These are phyloP conservation scores for Phytophthora podocarpi DNA, from an alignment of 352 stramenopile species.

Conservation along the genomic window DNA sequence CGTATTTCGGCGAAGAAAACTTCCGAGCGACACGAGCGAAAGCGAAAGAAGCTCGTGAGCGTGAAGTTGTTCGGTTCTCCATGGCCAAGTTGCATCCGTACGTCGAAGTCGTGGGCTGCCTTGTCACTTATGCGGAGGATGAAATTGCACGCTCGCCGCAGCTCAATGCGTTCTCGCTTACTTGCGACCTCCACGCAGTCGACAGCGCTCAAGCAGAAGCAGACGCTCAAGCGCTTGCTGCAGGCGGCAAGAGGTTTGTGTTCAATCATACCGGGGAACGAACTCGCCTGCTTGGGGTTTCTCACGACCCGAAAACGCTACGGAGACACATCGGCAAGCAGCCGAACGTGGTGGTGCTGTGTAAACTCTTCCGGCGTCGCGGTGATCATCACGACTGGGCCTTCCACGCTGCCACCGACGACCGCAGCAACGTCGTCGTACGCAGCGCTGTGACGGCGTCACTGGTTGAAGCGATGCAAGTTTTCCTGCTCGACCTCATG, in stretches of 20 bases:
- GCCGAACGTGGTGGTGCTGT: constrained; percentile 52
- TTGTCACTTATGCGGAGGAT: constrained; percentile 54
- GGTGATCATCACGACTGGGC: constrained; percentile 31
- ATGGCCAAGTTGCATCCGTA: constrained; percentile 47
- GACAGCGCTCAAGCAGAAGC: constrained; percentile 33
- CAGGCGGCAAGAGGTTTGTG: constrained; percentile 28
- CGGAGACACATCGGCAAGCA: constrained; percentile 11
- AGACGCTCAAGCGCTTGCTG: constrained; percentile 31
- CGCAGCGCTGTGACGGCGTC: constrained; percentile 53
- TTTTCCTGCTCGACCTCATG: constrained; percentile 70
- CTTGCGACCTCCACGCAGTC: constrained; percentile 40
- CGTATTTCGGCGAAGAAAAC: constrained; percentile 43
- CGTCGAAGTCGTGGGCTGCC: constrained; percentile 53
- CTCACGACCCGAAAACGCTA: constrained; percentile 32
- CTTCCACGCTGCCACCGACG: constrained; percentile 46
- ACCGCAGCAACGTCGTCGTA: constrained; percentile 30
- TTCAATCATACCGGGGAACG: constrained; percentile 27
- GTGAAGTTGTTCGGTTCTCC: constrained; percentile 44
- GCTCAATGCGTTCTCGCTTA: constrained; percentile 55
- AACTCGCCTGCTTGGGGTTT: constrained; percentile 28
- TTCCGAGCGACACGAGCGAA: constrained; percentile 41
- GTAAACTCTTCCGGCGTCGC: constrained; percentile 56
- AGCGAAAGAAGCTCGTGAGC: constrained; percentile 48
- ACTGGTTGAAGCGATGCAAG: constrained; percentile 55
- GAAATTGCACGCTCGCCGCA: constrained; percentile 48